These are phyloP conservation scores for Tetragonia tetragonoides DNA, from an alignment of 148 eudicot species.

Conservation along the genomic window DNA sequence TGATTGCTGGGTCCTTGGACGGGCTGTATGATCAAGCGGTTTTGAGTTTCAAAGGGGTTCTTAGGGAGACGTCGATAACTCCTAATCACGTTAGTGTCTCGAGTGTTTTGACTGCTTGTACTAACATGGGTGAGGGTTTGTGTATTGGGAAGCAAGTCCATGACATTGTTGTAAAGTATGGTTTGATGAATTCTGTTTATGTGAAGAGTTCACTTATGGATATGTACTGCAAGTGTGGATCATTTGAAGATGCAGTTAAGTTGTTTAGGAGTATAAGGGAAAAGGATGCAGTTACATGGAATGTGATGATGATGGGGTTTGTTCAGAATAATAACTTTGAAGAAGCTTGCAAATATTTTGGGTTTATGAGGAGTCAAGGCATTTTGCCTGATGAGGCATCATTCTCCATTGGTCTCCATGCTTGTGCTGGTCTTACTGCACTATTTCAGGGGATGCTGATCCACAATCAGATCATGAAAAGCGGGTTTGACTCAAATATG, in stretches of 20 bases:
- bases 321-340: conserved; percentile 38
- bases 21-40: conserved; percentile 24
- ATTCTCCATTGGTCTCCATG: conserved; percentile 41
- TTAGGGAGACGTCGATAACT: conserved; percentile 23
- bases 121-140: conserved; percentile 31
- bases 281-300: conserved; percentile 53
- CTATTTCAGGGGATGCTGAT: conserved; percentile 44
- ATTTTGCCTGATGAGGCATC: conserved; percentile 41
- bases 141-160: conserved; percentile 42
- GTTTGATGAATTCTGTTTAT: conserved; percentile 29
- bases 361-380: conserved; percentile 40
- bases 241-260: conserved; percentile 27
- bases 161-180: conserved; percentile 36
- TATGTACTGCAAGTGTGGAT: conserved; percentile 48
- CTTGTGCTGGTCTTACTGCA: conserved; percentile 40
- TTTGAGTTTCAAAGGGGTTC: conserved; percentile 29
- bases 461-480: conserved; percentile 40
- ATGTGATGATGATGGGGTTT: conserved; percentile 44
- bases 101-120: conserved; percentile 57
- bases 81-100: conserved; percentile 45
- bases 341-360: conserved; percentile 46
- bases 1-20: conserved; percentile 45
- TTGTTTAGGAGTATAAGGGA: conserved; percentile 33
- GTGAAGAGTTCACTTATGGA: conserved; percentile 53
- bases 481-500: conserved; percentile 33